Conservation (phyloP, 2,329 filamentous ascomycete genomes). For the Alternaria angustiovoidea region DNA sequence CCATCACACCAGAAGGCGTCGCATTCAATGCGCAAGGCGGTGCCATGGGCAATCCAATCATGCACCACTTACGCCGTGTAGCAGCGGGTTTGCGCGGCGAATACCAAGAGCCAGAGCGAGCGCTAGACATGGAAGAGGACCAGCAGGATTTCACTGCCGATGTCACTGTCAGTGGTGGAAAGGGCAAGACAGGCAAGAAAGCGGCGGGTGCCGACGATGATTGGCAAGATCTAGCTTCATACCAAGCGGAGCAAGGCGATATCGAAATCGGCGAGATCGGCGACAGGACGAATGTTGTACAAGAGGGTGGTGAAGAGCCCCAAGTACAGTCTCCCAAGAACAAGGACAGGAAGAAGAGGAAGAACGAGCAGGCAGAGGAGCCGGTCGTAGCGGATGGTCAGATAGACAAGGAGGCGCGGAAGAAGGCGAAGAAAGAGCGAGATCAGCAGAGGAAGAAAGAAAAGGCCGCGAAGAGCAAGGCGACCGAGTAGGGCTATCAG, state of each 20-base stretch:
- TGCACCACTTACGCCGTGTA: conserved; percentile 63
- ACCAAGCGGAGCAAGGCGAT: conserved; percentile 51
- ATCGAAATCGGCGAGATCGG: conserved; percentile 54
- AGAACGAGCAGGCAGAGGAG: conserved; percentile 28
- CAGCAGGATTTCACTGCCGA: background rate
- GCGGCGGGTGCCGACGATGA: conserved; percentile 26
- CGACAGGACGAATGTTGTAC: conserved; percentile 43
- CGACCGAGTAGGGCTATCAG: conserved; percentile 20
- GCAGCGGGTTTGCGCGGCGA: conserved; percentile 63
- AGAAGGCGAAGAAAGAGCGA: conserved; percentile 64
- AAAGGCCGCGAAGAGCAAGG: conserved; percentile 41
- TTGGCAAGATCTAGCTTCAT: conserved; percentile 56
- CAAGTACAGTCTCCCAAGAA: conserved; percentile 31
- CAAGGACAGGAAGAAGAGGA: conserved; percentile 44
- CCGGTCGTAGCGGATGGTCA: conserved; percentile 18
- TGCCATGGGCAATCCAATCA: conserved; percentile 56
- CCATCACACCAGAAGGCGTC: conserved; percentile 54
- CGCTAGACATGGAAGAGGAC: conserved; percentile 51
- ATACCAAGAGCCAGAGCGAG: conserved; percentile 56
- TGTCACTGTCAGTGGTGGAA: conserved; percentile 7
- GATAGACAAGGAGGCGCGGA: conserved; percentile 62
- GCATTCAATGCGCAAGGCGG: conserved; percentile 54
- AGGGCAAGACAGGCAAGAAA: conserved; percentile 22
- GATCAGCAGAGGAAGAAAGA: conserved; percentile 55
- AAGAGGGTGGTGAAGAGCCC: conserved; percentile 40